Conservation (phyloP, 345 rosid genomes). For the Alliaria petiolata region DNA sequence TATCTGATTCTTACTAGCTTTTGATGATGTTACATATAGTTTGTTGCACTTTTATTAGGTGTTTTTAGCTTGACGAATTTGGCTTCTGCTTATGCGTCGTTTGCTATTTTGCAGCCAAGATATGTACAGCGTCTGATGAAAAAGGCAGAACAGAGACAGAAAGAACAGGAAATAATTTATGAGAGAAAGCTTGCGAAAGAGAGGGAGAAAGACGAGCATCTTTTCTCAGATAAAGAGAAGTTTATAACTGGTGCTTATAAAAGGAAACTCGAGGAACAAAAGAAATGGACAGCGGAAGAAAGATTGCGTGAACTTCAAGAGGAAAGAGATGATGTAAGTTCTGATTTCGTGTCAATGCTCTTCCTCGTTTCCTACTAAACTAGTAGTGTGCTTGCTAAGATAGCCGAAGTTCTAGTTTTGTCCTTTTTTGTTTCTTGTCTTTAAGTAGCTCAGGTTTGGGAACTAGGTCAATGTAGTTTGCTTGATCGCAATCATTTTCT, state of each 20-base stretch:
- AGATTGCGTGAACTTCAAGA: conserved; percentile 65
- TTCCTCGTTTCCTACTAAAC: no score
- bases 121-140: conserved; percentile 60
- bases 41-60: neutral
- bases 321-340: conserved; percentile 87
- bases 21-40: neutral
- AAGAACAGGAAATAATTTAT: conserved; percentile 70
- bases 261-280: conserved; percentile 83
- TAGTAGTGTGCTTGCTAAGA: no score
- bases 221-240: conserved; percentile 82
- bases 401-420: no score
- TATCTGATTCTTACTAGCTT: neutral
- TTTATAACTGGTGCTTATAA: conserved; percentile 73
- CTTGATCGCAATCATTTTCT: neutral
- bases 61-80: neutral
- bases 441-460: neutral
- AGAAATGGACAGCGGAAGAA: conserved; percentile 74
- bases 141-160: conserved; percentile 66
- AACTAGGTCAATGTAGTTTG: neutral
- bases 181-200: conserved; percentile 86
- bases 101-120: conserved; percentile 51
- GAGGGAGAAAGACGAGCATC: conserved; percentile 79
- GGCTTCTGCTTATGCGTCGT: neutral
- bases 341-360: neutral
- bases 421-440: neutral